These are phyloP conservation scores for Trichosporon sp. DNA, from an alignment of 1,284 basidiomycete genomes.

Conservation along the genomic window DNA sequence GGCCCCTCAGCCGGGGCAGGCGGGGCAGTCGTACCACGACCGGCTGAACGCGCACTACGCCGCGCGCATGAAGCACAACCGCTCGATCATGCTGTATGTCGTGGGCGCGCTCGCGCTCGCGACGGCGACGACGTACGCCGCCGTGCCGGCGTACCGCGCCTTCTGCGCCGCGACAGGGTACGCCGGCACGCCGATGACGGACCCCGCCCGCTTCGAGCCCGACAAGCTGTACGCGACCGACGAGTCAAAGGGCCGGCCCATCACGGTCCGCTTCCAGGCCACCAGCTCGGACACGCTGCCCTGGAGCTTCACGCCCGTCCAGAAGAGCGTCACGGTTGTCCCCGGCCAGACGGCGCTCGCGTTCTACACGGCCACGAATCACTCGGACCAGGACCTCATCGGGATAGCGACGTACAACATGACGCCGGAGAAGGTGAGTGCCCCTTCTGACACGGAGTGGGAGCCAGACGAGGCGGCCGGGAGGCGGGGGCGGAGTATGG, in stretches of 20 bases:
- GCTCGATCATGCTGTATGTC: constrained; percentile 38
- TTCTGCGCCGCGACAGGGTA: constrained; percentile 98
- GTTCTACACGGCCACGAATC: constrained; percentile 93
- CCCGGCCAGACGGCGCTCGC: constrained; percentile 95
- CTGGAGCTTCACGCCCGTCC: constrained; percentile 88
- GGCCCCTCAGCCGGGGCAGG: background rate
- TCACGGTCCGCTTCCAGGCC: constrained; percentile 94
- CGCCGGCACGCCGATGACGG: constrained; percentile 87
- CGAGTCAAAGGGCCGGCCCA: constrained; percentile 59
- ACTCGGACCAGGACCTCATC: constrained; percentile 79
- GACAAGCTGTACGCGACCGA: constrained; percentile 73
- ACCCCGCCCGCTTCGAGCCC: constrained; percentile 71
- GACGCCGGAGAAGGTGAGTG: constrained; percentile 49
- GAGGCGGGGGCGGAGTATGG: too few relatives aligned
- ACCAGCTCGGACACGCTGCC: constrained; percentile 83
- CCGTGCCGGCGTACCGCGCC: constrained; percentile 93
- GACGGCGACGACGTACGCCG: constrained; percentile 85
- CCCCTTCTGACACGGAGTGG: background rate
- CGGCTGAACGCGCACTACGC: constrained; percentile 23
- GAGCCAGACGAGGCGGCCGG: too few relatives aligned
- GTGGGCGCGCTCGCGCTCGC: constrained; percentile 63
- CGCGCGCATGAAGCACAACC: constrained; percentile 32
- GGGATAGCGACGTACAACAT: constrained; percentile 99
- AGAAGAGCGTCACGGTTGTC: constrained; percentile 82
- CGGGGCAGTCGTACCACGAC: background rate